These are phyloP conservation scores for Agroathelia rolfsii DNA, from an alignment of 1,284 basidiomycete species.

Conservation along the genomic window DNA sequence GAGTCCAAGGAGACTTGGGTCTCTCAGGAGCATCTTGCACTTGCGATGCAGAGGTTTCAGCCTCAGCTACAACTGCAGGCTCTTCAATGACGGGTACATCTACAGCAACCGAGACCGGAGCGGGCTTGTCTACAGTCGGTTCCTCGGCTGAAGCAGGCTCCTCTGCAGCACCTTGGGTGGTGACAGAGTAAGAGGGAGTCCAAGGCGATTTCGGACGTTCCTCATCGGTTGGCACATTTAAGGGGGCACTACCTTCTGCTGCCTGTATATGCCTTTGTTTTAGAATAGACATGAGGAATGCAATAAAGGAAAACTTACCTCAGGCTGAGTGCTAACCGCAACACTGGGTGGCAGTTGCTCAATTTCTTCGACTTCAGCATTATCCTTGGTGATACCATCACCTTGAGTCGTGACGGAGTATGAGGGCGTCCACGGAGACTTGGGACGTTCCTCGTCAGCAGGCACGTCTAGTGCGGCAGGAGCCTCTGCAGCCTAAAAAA, in stretches of 20 bases:
- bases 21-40: slow-evolving; percentile 6
- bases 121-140: slow-evolving; percentile 1
- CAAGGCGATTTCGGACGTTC: slow-evolving; percentile 15
- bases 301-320: background rate
- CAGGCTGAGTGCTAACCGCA: slow-evolving; percentile 1
- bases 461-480: slow-evolving; percentile 4
- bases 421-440: slow-evolving; percentile 33
- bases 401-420: slow-evolving; percentile 31
- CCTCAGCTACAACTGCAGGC: background rate
- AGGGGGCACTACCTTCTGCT: background rate
- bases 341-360: slow-evolving; percentile 15
- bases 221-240: slow-evolving; percentile 1
- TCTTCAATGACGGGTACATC: slow-evolving; percentile 2
- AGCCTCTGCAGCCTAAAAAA: no score
- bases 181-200: slow-evolving; percentile 18
- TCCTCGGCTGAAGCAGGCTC: slow-evolving; percentile 4
- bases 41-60: background rate
- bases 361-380: slow-evolving; percentile 18
- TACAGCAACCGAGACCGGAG: background rate
- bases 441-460: slow-evolving; percentile 19
- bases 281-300: no score
- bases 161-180: background rate
- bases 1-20: slow-evolving; percentile 14
- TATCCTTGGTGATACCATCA: slow-evolving; percentile 14
- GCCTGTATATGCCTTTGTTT: no score